These are phyloP conservation scores for Guyanaporus albipodus DNA, from an alignment of 768 basidiomycete genomes.

Conservation along the genomic window DNA sequence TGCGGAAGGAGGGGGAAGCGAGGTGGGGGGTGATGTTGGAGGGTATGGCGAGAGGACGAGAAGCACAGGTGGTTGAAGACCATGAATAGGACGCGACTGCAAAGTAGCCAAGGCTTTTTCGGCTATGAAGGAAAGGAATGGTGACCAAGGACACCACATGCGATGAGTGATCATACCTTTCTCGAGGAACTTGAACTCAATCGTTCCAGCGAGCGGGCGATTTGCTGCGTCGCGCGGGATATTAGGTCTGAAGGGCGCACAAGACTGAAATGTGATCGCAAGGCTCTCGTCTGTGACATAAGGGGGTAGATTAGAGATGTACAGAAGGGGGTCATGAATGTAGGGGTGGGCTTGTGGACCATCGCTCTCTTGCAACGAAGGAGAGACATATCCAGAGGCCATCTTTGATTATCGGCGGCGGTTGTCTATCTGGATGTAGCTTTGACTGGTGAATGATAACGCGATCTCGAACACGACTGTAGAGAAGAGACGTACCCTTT, in stretches of 20 bases:
- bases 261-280: slow-evolving; percentile 66
- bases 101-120: slow-evolving; percentile 87
- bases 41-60: slow-evolving; percentile 82
- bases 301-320: slow-evolving; percentile 74
- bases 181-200: slow-evolving; percentile 80
- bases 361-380: slow-evolving; percentile 30
- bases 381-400: slow-evolving; percentile 35
- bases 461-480: not conserved
- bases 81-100: slow-evolving; percentile 69
- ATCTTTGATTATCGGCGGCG: slow-evolving; percentile 32
- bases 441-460: not conserved
- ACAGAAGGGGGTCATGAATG: slow-evolving; percentile 77
- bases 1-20: slow-evolving; percentile 72
- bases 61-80: slow-evolving; percentile 51
- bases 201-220: slow-evolving; percentile 60
- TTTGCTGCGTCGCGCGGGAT: slow-evolving; percentile 58
- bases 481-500: slow-evolving; percentile 18
- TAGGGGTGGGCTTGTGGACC: slow-evolving; percentile 63
- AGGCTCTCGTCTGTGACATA: slow-evolving; percentile 74
- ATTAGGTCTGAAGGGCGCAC: slow-evolving; percentile 79
- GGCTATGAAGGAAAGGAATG: slow-evolving; percentile 41
- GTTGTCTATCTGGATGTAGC: slow-evolving; percentile 18
- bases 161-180: slow-evolving; percentile 52
- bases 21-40: slow-evolving; percentile 69
- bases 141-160: slow-evolving; percentile 7